These are phyloP conservation scores for Globisporangium mamillatum DNA, from an alignment of 352 stramenopile species.

Conservation along the genomic window DNA sequence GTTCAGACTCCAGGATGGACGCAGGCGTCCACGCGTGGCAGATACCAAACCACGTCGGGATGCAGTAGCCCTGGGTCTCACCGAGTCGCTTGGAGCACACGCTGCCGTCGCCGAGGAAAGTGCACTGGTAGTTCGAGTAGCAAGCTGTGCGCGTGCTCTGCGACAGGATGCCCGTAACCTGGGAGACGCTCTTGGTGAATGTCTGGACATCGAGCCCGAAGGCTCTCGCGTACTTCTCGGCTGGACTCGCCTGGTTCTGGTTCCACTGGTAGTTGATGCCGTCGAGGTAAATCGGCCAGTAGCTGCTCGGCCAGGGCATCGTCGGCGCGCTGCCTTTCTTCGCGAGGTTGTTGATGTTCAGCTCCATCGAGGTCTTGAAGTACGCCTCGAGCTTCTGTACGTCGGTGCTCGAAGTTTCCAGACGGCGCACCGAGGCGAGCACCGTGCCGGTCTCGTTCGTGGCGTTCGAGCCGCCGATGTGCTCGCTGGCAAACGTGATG, in stretches of 20 bases:
- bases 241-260: constrained; percentile 22
- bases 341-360: constrained; percentile 27
- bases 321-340: constrained; percentile 18
- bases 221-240: constrained; percentile 49
- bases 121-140: constrained; percentile 25
- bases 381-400: constrained; percentile 32
- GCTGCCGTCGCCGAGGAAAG: constrained; percentile 30
- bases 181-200: constrained; percentile 27
- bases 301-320: constrained; percentile 49
- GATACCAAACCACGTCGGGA: constrained; percentile 58
- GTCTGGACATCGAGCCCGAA: constrained; percentile 33
- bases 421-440: constrained; percentile 8
- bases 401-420: constrained; percentile 31
- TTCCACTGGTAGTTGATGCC: constrained; percentile 58
- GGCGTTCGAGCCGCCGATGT: constrained; percentile 5
- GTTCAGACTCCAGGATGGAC: constrained; percentile 32
- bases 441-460: constrained; percentile 5
- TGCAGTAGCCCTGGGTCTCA: constrained; percentile 29
- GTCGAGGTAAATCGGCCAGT: constrained; percentile 63
- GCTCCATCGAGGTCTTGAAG: constrained; percentile 32
- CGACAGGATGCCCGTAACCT: constrained; percentile 12
- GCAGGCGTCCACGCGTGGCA: constrained; percentile 55
- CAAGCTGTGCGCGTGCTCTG: constrained; percentile 22
- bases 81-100: constrained; percentile 16
- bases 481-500: constrained; percentile 12